phyloP scores from a whole-genome alignment of 2,329 filamentous ascomycete genomes.

The Trichoderma simmonsii region DNA sequence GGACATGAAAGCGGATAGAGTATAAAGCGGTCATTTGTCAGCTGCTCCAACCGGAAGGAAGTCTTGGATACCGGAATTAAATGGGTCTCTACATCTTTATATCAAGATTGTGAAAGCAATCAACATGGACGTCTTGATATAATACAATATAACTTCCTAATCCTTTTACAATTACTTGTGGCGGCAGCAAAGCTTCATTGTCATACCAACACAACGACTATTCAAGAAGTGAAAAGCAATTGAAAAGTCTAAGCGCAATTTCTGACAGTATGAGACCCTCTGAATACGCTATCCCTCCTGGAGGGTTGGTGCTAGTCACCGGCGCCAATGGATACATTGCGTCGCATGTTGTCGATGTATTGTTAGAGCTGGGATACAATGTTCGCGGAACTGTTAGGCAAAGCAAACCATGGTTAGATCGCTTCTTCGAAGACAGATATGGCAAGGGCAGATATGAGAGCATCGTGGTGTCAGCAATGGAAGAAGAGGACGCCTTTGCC shows the following conservation, averaged over 20 bases:
- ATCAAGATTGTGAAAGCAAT: not conserved
- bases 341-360: constrained; percentile 37
- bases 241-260: not conserved
- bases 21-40: not conserved
- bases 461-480: not conserved
- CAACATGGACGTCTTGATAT: not conserved
- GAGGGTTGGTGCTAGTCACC: constrained; percentile 38
- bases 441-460: not conserved
- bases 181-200: not conserved
- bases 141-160: not conserved
- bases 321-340: constrained; percentile 41
- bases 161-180: not conserved
- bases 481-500: not conserved
- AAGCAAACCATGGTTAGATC: not conserved
- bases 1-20: not conserved
- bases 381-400: constrained; percentile 38
- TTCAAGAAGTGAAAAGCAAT: not conserved
- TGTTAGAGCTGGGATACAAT: constrained; percentile 37
- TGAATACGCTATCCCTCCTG: not conserved
- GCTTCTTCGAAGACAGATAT: not conserved
- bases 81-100: not conserved
- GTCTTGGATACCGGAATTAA: not conserved
- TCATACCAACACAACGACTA: not conserved
- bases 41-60: not conserved
- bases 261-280: not conserved